phyloP scores from a whole-genome alignment of 345 rosid genomes.

The Rhizophora mangle region DNA sequence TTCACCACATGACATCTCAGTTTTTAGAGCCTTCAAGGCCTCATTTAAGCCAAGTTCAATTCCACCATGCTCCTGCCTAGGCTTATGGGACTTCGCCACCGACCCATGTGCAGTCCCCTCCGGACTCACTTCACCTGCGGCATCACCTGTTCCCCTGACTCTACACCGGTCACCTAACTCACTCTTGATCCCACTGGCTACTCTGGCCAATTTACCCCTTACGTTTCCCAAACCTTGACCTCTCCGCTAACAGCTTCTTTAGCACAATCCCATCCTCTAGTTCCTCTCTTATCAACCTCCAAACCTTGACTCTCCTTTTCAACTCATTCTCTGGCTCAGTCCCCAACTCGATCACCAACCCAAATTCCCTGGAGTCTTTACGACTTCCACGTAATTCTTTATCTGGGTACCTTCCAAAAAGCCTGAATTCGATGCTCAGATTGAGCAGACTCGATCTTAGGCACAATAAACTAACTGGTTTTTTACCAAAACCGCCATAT shows the following conservation, averaged over 20 bases:
- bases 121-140: slow-evolving; percentile 64
- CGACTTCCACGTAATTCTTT: slow-evolving; percentile 67
- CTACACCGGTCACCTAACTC: slow-evolving; percentile 50
- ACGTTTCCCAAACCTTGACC: slow-evolving; percentile 59
- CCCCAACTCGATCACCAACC: slow-evolving; percentile 42
- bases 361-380: slow-evolving; percentile 45
- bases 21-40: slow-evolving; percentile 59
- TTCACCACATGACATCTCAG: slow-evolving; percentile 44
- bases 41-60: slow-evolving; percentile 51
- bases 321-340: slow-evolving; percentile 68
- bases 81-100: slow-evolving; percentile 62
- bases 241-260: slow-evolving; percentile 66
- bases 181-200: slow-evolving; percentile 82
- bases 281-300: slow-evolving; percentile 52
- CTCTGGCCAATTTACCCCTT: slow-evolving; percentile 65
- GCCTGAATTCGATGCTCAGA: slow-evolving; percentile 30
- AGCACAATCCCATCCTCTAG: slow-evolving; percentile 63
- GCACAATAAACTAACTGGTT: slow-evolving; percentile 66
- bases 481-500: slow-evolving; percentile 59
- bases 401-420: slow-evolving; percentile 55
- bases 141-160: slow-evolving; percentile 54
- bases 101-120: slow-evolving; percentile 72
- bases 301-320: slow-evolving; percentile 52
- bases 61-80: slow-evolving; percentile 58
- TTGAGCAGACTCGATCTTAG: slow-evolving; percentile 67